A percentile compares a stretch with the other conserved stretches of the same genome.
Evolutionary conservation across 352 stramenopile genomes (phyloP).

Genomic region (Pilasporangium apinafurcum): DNA sequence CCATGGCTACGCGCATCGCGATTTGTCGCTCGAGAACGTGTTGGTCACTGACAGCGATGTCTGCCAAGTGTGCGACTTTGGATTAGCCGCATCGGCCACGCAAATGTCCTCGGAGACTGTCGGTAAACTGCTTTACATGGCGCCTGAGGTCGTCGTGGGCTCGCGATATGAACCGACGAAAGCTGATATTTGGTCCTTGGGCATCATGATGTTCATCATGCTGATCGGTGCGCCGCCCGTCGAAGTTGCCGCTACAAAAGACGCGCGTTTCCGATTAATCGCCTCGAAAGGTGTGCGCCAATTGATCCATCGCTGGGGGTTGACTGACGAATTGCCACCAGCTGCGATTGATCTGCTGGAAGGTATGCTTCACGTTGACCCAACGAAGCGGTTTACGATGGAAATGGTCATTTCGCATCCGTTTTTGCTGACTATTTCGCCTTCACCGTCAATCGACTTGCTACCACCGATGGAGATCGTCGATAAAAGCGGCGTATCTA

Average conservation of each 20-base stretch:
- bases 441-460: constrained; percentile 6
- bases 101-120: constrained; percentile 45
- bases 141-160: constrained; percentile 66
- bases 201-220: constrained; percentile 85
- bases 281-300: constrained; percentile 44
- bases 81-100: constrained; percentile 46
- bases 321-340: constrained; percentile 43
- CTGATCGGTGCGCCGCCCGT: constrained; percentile 59
- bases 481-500: too few species aligned
- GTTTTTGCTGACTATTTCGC: constrained; percentile 47
- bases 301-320: constrained; percentile 61
- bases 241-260: constrained; percentile 41
- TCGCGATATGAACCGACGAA: constrained; percentile 61
- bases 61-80: constrained; percentile 82
- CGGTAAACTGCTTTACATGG: constrained; percentile 86
- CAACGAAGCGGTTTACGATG: constrained; percentile 48
- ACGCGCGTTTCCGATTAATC: constrained; percentile 66
- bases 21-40: constrained; percentile 84
- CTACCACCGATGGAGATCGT: constrained; percentile 1
- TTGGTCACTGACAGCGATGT: constrained; percentile 63
- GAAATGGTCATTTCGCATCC: constrained; percentile 51
- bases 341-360: constrained; percentile 56
- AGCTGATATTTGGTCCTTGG: constrained; percentile 81
- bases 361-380: constrained; percentile 57
- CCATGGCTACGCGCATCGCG: constrained; percentile 71